Percentiles rank a stretch among this genome's conserved stretches.
Conservation (phyloP, 2,329 filamentous ascomycete species). For the Sporothrix brunneoviolacea region DNA sequence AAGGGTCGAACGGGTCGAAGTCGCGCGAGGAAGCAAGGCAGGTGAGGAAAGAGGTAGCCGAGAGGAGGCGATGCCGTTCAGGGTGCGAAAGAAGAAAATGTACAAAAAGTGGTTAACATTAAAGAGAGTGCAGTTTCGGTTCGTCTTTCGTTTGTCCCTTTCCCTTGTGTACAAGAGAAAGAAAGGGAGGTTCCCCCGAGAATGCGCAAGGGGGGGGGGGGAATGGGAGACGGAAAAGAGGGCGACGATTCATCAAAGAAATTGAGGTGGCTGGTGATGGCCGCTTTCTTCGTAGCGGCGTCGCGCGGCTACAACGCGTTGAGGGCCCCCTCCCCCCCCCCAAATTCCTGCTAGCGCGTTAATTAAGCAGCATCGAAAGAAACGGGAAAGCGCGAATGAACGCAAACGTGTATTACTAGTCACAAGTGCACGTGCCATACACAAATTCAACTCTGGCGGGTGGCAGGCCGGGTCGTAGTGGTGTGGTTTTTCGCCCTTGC, state of each 20-base stretch:
- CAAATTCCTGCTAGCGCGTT: constrained; percentile 3
- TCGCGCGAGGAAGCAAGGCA: no score
- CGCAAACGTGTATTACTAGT: no score
- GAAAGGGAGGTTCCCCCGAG: neutral
- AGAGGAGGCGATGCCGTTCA: no score
- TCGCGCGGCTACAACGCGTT: constrained; percentile 6
- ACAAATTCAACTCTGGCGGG: no score
- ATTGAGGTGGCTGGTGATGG: constrained; percentile 13
- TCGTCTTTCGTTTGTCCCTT: no score
- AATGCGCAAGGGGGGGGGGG: neutral
- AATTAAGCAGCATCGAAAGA: neutral
- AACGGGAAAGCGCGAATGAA: neutral
- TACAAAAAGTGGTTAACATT: neutral
- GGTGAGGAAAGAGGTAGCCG: no score
- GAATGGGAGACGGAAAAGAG: neutral
- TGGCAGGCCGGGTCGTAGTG: no score
- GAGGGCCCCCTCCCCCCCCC: neutral
- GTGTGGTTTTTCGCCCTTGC: neutral
- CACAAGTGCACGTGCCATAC: no score
- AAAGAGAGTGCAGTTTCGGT: no score
- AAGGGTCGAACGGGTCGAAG: no score
- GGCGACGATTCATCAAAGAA: neutral
- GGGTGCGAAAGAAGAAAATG: no score
- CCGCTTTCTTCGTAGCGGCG: neutral
- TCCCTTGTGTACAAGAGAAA: neutral